Evolutionary conservation across 2,329 filamentous ascomycete species (phyloP).

Genomic region (Fusarium sp.): DNA sequence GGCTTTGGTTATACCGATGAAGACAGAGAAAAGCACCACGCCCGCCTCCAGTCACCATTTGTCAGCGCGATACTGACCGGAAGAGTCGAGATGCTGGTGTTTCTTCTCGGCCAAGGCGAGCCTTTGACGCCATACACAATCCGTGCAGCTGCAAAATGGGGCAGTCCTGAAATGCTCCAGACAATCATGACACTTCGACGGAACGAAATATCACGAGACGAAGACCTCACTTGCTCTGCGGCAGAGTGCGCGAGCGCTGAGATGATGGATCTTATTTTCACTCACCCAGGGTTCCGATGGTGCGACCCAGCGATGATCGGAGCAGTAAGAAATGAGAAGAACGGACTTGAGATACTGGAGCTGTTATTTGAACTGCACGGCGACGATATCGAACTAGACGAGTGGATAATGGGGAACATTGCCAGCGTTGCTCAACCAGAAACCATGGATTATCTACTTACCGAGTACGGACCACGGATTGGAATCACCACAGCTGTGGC

Average conservation of each 20-base stretch:
- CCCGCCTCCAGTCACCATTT: constrained; percentile 29
- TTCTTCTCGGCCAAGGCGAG: constrained; percentile 31
- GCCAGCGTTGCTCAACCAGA: constrained; percentile 25
- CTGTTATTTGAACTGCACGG: constrained; percentile 24
- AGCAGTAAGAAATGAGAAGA: constrained; percentile 23
- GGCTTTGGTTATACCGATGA: constrained; percentile 31
- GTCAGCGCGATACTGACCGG: constrained; percentile 30
- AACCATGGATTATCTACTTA: constrained; percentile 31
- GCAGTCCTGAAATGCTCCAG: constrained; percentile 22
- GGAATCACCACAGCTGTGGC: constrained; percentile 24
- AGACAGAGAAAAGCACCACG: constrained; percentile 34
- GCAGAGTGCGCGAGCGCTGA: constrained; percentile 24
- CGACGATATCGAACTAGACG: constrained; percentile 17
- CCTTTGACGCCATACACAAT: constrained; percentile 29
- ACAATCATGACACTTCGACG: constrained; percentile 30
- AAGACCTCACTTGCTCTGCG: constrained; percentile 29
- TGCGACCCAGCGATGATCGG: constrained; percentile 31
- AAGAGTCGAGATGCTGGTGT: constrained; percentile 32
- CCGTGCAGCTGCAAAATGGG: constrained; percentile 31
- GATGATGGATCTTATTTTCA: constrained; percentile 28
- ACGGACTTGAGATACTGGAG: constrained; percentile 22
- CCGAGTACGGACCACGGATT: constrained; percentile 19
- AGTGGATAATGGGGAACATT: constrained; percentile 37
- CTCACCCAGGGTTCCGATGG: constrained; percentile 25
- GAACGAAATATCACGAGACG: constrained; percentile 30